These are phyloP conservation scores for Mycosarcoma mackinlayi DNA, from an alignment of 1,284 basidiomycete genomes.

Conservation along the genomic window DNA sequence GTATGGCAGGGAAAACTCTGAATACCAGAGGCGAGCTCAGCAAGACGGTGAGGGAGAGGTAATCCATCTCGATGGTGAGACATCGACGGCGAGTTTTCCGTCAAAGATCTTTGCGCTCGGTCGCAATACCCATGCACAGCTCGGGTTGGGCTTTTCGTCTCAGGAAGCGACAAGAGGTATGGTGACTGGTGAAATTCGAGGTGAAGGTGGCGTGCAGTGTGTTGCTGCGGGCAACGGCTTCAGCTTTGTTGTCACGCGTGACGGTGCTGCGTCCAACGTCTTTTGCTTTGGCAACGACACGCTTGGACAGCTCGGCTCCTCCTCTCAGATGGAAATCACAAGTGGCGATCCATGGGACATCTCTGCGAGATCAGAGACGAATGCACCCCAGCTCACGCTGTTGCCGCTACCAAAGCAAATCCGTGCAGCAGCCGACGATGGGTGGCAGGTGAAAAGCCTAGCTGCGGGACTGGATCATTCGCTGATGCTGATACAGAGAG, in stretches of 20 bases:
- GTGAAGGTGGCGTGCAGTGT: slow-evolving; percentile 4
- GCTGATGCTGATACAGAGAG: slow-evolving; percentile 16
- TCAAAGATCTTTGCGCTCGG: slow-evolving; percentile 37
- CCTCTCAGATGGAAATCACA: neutral
- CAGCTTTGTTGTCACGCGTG: slow-evolving; percentile 21
- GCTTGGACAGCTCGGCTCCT: slow-evolving; percentile 30
- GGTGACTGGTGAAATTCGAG: slow-evolving; percentile 17
- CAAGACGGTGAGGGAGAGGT: slow-evolving; percentile 1
- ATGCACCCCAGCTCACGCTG: slow-evolving; percentile 13
- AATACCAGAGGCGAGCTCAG: neutral
- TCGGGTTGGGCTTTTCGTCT: slow-evolving; percentile 33
- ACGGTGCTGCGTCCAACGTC: neutral
- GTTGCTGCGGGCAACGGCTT: slow-evolving; percentile 18
- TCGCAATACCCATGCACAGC: slow-evolving; percentile 37
- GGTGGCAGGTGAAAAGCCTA: slow-evolving; percentile 14
- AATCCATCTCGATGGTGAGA: neutral
- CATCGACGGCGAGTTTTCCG: neutral
- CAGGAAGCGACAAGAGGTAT: slow-evolving; percentile 49
- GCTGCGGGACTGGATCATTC: slow-evolving; percentile 33
- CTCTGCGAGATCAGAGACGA: neutral
- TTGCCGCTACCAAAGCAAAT: slow-evolving; percentile 21
- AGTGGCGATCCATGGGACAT: slow-evolving; percentile 30
- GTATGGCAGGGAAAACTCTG: neutral
- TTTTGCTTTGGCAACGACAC: slow-evolving; percentile 40
- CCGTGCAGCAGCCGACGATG: neutral